phyloP scores from a whole-genome alignment of 73 alveolate genomes.

The Paramecium tetraurelia region DNA sequence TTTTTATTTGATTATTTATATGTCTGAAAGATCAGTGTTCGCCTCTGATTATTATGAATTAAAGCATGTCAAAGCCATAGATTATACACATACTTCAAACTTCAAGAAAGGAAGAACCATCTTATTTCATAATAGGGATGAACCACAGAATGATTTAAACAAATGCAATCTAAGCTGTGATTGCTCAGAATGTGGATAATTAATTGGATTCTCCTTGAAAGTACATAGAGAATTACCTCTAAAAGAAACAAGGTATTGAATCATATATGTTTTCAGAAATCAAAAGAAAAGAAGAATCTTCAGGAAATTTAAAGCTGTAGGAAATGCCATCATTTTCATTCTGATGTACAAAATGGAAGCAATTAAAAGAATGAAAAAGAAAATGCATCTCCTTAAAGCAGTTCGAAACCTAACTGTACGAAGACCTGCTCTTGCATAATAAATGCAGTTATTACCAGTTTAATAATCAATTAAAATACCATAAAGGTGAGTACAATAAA shows the following conservation, averaged over 20 bases:
- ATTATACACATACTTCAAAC: not conserved
- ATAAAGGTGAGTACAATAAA: not conserved
- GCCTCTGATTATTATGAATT: not conserved
- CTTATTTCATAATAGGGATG: not conserved
- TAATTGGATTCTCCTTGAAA: not conserved
- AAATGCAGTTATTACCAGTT: not conserved
- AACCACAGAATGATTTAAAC: not conserved
- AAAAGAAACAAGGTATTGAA: not conserved
- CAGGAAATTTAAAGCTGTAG: not conserved
- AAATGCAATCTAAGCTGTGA: not conserved
- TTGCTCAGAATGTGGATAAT: conserved; percentile 10
- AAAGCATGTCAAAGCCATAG: not conserved
- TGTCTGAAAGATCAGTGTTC: not conserved
- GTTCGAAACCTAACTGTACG: not conserved
- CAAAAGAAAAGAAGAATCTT: not conserved
- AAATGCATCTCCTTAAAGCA: not conserved
- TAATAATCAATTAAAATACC: not conserved
- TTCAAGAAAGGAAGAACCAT: not conserved
- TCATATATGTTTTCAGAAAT: not conserved
- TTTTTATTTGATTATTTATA: not conserved
- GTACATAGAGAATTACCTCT: not conserved
- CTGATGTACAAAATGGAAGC: not conserved
- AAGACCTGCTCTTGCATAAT: not conserved
- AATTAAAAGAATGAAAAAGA: not conserved
- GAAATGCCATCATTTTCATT: not conserved